Base-by-base conservation (phyloP, 805 yeast species). In the Candida insectorum region DNA sequence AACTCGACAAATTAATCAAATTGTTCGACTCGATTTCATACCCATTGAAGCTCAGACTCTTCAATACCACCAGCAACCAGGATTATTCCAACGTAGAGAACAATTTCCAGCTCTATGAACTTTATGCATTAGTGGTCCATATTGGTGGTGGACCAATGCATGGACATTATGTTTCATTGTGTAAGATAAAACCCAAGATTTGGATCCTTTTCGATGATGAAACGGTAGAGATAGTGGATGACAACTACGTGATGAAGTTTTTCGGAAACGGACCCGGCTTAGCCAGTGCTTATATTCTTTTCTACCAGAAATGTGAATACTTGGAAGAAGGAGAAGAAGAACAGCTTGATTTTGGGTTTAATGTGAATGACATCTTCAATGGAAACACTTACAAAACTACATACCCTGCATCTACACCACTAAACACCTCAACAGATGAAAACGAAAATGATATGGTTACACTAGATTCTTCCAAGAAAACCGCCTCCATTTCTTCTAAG, bases 71-170 rank as follows among this genome's bases (percentile, higher is more conserved):
- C 0, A n/a, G 31, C 20, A 30, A 26, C n/a, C 33, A 33, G 7
- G 34, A 30, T 14, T 24, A 28, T 18, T 10, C 11, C 4, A 29
- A 29, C 4, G 17, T 26, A 13, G 76, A 75, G 44, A 76, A 75
- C 47, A 59, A 56, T 19, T 56, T 56, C 33, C 47, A 55, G 8
- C 66, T 80, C 13, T 93, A 88, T 51, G 96, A 89, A 48, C 62
- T 93, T 31, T 82, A 79, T 42, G 86, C 91, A 0, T 80, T 91
- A 26, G 93, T 93, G 9, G 88, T 93, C 8, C 98, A 93, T 53
- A 79, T 93, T 45, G 98, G 98, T 5, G 95, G 96, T 4, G 97
- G 97, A 0, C 97, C 97, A 1, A 88, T 87, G 64, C 96, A 89
- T 60, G 98, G 98, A 0, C 98, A 93, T 55, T 93, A 93, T 56